Conservation (phyloP, 2,329 filamentous ascomycete species). For the Geosmithia morbida region DNA sequence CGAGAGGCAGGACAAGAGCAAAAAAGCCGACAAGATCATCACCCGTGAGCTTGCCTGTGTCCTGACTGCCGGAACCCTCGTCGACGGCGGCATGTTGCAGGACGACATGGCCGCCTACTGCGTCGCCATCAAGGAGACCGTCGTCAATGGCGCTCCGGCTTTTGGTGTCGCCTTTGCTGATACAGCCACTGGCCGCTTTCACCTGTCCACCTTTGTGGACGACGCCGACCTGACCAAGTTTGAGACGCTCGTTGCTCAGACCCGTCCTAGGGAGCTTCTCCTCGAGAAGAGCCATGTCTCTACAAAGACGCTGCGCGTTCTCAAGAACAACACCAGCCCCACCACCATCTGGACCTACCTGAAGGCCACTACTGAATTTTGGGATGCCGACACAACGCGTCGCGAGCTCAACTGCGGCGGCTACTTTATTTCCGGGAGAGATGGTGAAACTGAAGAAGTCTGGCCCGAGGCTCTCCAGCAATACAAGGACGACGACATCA, state of each 20-base stretch:
- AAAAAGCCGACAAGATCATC: constrained; percentile 87
- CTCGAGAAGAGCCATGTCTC: constrained; percentile 80
- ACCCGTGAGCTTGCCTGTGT: constrained; percentile 81
- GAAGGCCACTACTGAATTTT: constrained; percentile 79
- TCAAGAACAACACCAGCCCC: constrained; percentile 89
- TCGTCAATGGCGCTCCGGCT: constrained; percentile 57
- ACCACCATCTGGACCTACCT: constrained; percentile 93
- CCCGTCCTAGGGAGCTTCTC: constrained; percentile 72
- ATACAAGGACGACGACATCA: constrained; percentile 60
- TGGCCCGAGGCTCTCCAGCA: constrained; percentile 70
- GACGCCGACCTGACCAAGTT: constrained; percentile 92
- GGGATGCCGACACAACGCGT: constrained; percentile 68
- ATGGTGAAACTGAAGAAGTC: constrained; percentile 35
- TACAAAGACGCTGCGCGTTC: constrained; percentile 75
- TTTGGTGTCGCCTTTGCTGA: constrained; percentile 94
- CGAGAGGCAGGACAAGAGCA: constrained; percentile 58
- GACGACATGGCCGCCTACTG: constrained; percentile 97
- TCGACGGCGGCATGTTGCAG: constrained; percentile 93
- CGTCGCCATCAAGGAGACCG: constrained; percentile 78
- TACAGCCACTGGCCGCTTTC: constrained; percentile 90
- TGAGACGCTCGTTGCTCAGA: constrained; percentile 92
- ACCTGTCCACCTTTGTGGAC: constrained; percentile 81
- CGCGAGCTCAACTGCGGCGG: constrained; percentile 66
- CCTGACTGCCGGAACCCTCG: constrained; percentile 80
- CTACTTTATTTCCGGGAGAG: constrained; percentile 51